A percentile compares a stretch with the other conserved stretches of the same genome.
phyloP scores from a whole-genome alignment of 768 basidiomycete genomes.

The Serendipita vermifera region DNA sequence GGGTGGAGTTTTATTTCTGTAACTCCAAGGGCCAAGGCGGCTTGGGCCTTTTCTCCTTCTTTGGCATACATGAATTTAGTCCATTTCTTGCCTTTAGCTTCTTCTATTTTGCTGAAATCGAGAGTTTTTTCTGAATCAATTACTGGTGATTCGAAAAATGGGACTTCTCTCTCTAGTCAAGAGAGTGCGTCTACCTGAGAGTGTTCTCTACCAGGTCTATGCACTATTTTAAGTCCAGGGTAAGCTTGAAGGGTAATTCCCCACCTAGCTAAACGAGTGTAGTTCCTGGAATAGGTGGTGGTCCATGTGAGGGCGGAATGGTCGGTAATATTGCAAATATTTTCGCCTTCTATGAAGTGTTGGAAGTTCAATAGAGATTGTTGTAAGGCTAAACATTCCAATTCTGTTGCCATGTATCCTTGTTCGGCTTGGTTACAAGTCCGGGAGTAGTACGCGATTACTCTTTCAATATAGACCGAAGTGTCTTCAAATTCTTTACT shows the following conservation, averaged over 20 bases:
- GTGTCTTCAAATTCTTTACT: slow-evolving; percentile 22
- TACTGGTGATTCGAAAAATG: slow-evolving; percentile 18
- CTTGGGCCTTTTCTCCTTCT: too few species aligned
- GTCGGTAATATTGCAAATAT: slow-evolving; percentile 18
- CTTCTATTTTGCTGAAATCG: too few species aligned
- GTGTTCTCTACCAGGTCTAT: slow-evolving; percentile 28
- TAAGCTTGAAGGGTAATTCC: slow-evolving; percentile 27
- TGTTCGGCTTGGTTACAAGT: slow-evolving; percentile 25
- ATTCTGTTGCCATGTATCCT: slow-evolving; percentile 29
- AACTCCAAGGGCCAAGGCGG: too few species aligned
- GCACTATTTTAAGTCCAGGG: slow-evolving; percentile 26
- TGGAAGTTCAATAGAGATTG: slow-evolving; percentile 29
- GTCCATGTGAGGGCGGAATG: slow-evolving; percentile 27
- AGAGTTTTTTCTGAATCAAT: too few species aligned
- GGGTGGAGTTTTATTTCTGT: too few species aligned
- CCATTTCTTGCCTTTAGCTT: too few species aligned
- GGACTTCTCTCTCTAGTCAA: slow-evolving; percentile 19
- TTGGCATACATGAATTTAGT: too few species aligned
- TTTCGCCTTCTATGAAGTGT: slow-evolving; percentile 27
- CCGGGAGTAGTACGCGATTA: slow-evolving; percentile 24
- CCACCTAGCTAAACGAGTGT: slow-evolving; percentile 26
- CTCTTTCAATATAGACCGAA: slow-evolving; percentile 22
- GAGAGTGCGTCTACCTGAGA: slow-evolving; percentile 32
- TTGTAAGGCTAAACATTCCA: slow-evolving; percentile 28
- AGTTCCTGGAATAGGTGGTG: slow-evolving; percentile 27